These are phyloP conservation scores for Gynandropsis gynandra DNA, from an alignment of 345 rosid species.

Conservation along the genomic window DNA sequence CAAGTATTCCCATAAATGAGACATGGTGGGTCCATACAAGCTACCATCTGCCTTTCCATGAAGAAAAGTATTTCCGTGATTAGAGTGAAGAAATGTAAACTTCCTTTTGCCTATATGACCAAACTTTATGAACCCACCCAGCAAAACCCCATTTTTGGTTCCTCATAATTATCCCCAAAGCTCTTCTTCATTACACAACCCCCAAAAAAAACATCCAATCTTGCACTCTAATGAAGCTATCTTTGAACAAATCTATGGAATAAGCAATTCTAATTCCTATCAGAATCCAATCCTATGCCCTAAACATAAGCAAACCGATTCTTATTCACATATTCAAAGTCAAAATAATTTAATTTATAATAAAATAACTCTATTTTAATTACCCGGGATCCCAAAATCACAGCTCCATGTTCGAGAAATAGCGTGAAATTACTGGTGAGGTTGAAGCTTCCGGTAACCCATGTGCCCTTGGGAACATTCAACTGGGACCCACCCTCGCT, in stretches of 20 bases:
- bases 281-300: not conserved
- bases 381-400: slow-evolving; percentile 88
- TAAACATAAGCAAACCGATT: no score
- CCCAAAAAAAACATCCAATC: not conserved
- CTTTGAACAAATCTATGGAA: slow-evolving; percentile 1
- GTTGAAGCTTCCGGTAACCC: slow-evolving; percentile 93
- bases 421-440: slow-evolving; percentile 89
- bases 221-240: slow-evolving; percentile 10
- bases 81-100: slow-evolving; percentile 1
- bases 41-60: not conserved
- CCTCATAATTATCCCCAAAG: not conserved
- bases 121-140: slow-evolving; percentile 6
- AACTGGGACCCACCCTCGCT: slow-evolving; percentile 62
- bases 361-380: not conserved
- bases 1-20: not conserved
- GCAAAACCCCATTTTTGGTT: slow-evolving; percentile 1
- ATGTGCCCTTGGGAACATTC: slow-evolving; percentile 65
- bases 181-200: not conserved
- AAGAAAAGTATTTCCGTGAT: slow-evolving; percentile 16
- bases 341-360: not conserved
- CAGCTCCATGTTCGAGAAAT: slow-evolving; percentile 72
- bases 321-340: no score
- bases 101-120: slow-evolving; percentile 6
- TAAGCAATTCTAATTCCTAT: not conserved
- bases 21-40: slow-evolving; percentile 17